Evolutionary conservation across 306 rosid species (phyloP), one percentile per base, ranked within the genome.

Genomic region (Myrica gale): DNA sequence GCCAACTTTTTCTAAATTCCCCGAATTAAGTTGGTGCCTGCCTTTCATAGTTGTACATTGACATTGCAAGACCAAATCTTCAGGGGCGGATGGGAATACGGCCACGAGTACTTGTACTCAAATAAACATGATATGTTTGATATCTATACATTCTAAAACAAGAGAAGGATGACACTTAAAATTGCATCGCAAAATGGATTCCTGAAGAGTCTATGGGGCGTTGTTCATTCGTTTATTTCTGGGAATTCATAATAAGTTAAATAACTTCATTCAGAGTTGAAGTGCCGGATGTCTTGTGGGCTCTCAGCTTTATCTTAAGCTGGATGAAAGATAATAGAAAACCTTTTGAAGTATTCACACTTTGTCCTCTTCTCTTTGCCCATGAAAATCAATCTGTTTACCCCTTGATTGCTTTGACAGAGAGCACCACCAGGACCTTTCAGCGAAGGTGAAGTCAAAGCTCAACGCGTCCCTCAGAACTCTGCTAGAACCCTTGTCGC

Each of bases 401-500:
- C 54, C 7, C 67, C 66, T 48, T 48, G 53, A 47, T 53, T 73
- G 74, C 32, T 65, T 71, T 55, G 26, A 57, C 83, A 85, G 87
- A 39, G 72, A 58, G 21, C 66, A 55, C 15, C 44, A 44, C 37
- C 9, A 42, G 32, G 83, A 69, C 67, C 73, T 85, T n/a, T 74
- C 62, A 19, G 19, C 11, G 20, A 80, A 32, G 77, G 88, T 94
- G 19, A 91, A 84, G 81, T 84, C 90, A 45, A 89, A 75, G 85
- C 90, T 94, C 32, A 91, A 95, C 88, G 82, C 82, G 69, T 90
- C 93, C 55, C 71, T 94, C 5, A 87, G 97, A 19, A 76, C 84
- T 86, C 83, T 94, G 54, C 82, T 90, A 7, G 90, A 90, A 32
- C 98, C 97, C 6, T 85, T 94, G 91, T 91, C 96, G 9, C 88